A percentile compares a stretch with the other conserved stretches of the same genome.
phyloP scores from a whole-genome alignment of 352 stramenopile genomes.

The Phytophthora pisi region DNA sequence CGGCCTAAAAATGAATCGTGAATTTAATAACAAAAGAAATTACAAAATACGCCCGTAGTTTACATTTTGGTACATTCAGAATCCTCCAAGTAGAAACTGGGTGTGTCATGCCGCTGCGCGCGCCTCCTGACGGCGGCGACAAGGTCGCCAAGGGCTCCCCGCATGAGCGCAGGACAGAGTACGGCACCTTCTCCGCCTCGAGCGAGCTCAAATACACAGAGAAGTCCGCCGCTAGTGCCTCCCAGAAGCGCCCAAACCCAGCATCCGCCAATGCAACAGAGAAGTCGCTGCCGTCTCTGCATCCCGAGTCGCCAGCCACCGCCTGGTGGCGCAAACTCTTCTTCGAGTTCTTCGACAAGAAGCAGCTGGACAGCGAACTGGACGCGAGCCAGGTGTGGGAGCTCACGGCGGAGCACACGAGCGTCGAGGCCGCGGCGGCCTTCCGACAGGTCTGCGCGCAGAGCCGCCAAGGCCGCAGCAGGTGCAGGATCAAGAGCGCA shows the following conservation, averaged over 20 bases:
- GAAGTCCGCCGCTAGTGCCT: background rate
- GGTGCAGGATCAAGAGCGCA: constrained; percentile 37
- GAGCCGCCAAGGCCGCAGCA: background rate
- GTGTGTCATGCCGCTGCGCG: constrained; percentile 21
- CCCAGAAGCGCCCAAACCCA: constrained; percentile 3
- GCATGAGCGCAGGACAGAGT: constrained; percentile 17
- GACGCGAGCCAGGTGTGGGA: constrained; percentile 56
- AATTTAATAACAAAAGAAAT: too few species aligned
- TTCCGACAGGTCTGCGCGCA: constrained; percentile 33
- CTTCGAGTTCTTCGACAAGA: constrained; percentile 49
- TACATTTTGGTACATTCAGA: too few species aligned
- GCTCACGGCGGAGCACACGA: constrained; percentile 46
- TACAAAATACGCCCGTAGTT: too few species aligned
- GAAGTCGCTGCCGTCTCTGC: constrained; percentile 17
- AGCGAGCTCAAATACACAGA: background rate
- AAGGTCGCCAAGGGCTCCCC: constrained; percentile 2
- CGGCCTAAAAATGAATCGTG: too few species aligned
- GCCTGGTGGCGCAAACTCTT: constrained; percentile 48
- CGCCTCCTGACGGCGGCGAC: constrained; percentile 2
- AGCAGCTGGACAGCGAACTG: constrained; percentile 32
- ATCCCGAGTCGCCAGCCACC: constrained; percentile 39
- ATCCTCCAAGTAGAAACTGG: too few species aligned
- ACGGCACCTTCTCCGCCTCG: constrained; percentile 25
- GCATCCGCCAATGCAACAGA: background rate
- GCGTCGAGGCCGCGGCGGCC: constrained; percentile 38